These are phyloP conservation scores for Coemansia sp. DNA, from an alignment of 371 early-diverging fungal species.

Conservation along the genomic window DNA sequence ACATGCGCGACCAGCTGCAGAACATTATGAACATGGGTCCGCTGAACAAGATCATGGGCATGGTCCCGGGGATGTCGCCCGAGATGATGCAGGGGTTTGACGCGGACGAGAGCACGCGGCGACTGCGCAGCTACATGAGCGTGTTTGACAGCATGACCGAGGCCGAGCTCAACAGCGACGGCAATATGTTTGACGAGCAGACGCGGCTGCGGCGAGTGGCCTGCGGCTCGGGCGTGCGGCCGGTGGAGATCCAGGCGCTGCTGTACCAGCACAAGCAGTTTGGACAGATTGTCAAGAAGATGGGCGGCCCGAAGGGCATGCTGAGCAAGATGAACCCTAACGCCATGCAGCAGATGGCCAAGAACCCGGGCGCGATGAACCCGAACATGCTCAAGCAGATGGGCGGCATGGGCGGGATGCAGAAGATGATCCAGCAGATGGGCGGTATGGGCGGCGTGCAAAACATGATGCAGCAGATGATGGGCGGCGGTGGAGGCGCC, in stretches of 20 bases:
- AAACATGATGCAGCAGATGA: conserved; percentile 78
- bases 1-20: conserved; percentile 97
- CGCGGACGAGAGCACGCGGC: conserved; percentile 71
- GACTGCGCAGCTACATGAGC: conserved; percentile 86
- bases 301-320: conserved; percentile 93
- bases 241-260: conserved; percentile 84
- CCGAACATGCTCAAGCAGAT: conserved; percentile 76
- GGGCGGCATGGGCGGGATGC: conserved; percentile 71
- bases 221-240: conserved; percentile 86
- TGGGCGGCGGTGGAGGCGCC: conserved; percentile 51
- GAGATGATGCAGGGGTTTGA: conserved; percentile 80
- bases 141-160: conserved; percentile 99
- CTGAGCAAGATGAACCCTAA: conserved; percentile 58
- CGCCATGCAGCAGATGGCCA: conserved; percentile 48
- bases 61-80: conserved; percentile 96
- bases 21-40: conserved; percentile 96
- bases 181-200: conserved; percentile 79
- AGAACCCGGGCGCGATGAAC: conserved; percentile 48
- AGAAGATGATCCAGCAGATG: conserved; percentile 80
- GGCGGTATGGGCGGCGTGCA: conserved; percentile 69
- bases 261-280: conserved; percentile 83
- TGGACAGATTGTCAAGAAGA: conserved; percentile 91
- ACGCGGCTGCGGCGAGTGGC: conserved; percentile 86
- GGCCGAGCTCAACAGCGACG: conserved; percentile 91
- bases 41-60: conserved; percentile 93